phyloP scores from a whole-genome alignment of 208 protist species.

The Wallacemonas rigidus region DNA sequence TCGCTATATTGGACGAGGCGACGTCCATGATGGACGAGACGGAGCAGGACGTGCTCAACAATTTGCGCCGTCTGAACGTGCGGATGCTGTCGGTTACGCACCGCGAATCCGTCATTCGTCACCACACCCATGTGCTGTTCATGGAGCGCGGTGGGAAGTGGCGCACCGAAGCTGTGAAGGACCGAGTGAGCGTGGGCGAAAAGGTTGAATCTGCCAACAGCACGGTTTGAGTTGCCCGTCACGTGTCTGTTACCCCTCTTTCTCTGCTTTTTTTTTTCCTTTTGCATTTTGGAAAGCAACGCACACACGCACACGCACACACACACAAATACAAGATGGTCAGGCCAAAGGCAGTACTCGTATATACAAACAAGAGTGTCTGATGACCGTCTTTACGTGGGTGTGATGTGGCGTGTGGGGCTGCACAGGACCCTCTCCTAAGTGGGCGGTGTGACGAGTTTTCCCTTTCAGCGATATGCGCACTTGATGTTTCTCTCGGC shows the following conservation, averaged over 20 bases:
- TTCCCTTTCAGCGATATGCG: no score
- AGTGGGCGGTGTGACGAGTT: no score
- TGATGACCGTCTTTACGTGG: no score
- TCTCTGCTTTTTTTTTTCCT: slow-evolving; percentile 12
- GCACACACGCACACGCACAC: no score
- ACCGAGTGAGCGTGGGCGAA: slow-evolving; percentile 46
- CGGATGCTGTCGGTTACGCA: slow-evolving; percentile 87
- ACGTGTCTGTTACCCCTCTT: neutral
- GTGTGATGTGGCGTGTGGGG: no score
- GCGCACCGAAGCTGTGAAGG: slow-evolving; percentile 47
- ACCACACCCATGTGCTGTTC: slow-evolving; percentile 76
- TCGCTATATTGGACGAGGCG: slow-evolving; percentile 85
- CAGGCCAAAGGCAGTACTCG: no score
- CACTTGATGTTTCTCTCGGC: no score
- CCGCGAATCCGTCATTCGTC: slow-evolving; percentile 74
- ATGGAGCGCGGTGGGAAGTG: slow-evolving; percentile 56
- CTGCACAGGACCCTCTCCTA: no score
- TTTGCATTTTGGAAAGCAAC: slow-evolving; percentile 1
- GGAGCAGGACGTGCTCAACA: slow-evolving; percentile 79
- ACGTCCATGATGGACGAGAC: slow-evolving; percentile 91
- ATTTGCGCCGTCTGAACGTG: slow-evolving; percentile 72
- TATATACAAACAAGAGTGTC: no score
- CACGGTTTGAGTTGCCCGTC: slow-evolving; percentile 23
- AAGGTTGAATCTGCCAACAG: slow-evolving; percentile 28
- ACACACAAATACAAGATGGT: no score